Evolutionary conservation across 192 early-diverging fungal species (phyloP).

Genomic region (Gryganskiella cystojenkinii): DNA sequence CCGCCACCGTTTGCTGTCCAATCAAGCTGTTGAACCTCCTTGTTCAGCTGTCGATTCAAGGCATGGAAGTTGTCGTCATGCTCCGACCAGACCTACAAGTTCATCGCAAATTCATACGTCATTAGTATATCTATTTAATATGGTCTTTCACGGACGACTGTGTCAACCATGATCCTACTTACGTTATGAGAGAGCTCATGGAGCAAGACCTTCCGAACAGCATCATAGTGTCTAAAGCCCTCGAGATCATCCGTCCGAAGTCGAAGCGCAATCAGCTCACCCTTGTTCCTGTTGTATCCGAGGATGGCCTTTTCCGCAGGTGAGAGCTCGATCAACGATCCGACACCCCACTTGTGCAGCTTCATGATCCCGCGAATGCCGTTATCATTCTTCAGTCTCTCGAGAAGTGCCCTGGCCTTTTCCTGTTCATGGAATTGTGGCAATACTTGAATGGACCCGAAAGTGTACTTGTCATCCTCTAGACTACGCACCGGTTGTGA

Average conservation of each 20-base stretch:
- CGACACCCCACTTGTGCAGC: constrained; percentile 73
- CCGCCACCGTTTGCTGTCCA: constrained; percentile 57
- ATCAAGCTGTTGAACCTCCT: constrained; percentile 65
- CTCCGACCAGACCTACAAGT: constrained; percentile 61
- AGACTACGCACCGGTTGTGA: constrained; percentile 27
- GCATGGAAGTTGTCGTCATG: constrained; percentile 81
- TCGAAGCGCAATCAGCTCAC: constrained; percentile 77
- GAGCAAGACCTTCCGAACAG: constrained; percentile 73
- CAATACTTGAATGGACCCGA: constrained; percentile 66
- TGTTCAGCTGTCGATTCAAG: constrained; percentile 78
- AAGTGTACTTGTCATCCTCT: constrained; percentile 64
- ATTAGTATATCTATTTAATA: background rate
- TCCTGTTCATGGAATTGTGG: constrained; percentile 62
- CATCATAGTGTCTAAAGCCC: constrained; percentile 80
- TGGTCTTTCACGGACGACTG: background rate
- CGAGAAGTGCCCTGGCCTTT: constrained; percentile 67
- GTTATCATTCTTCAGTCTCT: constrained; percentile 73
- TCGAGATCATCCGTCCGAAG: constrained; percentile 81
- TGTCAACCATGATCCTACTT: background rate
- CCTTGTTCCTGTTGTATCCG: constrained; percentile 77
- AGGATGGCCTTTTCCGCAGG: constrained; percentile 74
- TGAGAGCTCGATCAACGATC: constrained; percentile 73
- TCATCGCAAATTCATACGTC: too few relatives aligned
- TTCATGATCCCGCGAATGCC: constrained; percentile 69
- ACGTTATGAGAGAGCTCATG: constrained; percentile 87